A percentile compares a stretch with the other conserved stretches of the same genome.
Evolutionary conservation across 495 filamentous ascomycete genomes (phyloP).

Genomic region (Hyaloscypha bicolor): DNA sequence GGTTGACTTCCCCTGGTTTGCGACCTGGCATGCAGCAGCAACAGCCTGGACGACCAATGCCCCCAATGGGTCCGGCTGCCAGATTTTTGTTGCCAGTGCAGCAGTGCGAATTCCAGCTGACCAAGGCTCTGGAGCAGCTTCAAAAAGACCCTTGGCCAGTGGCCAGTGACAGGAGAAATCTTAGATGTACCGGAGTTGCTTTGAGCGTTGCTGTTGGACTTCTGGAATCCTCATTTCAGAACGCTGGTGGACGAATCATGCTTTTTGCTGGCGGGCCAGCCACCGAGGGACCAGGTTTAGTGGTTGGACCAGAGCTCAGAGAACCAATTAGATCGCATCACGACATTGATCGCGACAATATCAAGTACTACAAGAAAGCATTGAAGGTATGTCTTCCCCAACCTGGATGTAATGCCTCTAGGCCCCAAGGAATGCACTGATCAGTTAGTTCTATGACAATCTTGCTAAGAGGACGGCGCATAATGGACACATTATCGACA

Average conservation of each 20-base stretch:
- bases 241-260: constrained; percentile 95
- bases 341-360: constrained; percentile 97
- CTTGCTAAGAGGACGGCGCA: constrained; percentile 95
- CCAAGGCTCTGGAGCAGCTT: constrained; percentile 92
- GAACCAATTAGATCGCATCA: constrained; percentile 98
- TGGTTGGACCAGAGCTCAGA: constrained; percentile 94
- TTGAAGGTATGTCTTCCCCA: constrained; percentile 68
- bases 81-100: constrained; percentile 94
- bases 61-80: constrained; percentile 77
- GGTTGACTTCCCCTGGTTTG: constrained; percentile 66
- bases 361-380: constrained; percentile 99
- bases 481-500: constrained; percentile 96
- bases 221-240: constrained; percentile 92
- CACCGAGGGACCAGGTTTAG: constrained; percentile 95
- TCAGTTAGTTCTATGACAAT: constrained; percentile 83
- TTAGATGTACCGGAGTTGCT: constrained; percentile 95
- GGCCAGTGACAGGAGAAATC: constrained; percentile 85
- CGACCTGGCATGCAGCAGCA: constrained; percentile 80
- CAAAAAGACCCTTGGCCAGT: constrained; percentile 99
- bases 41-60: constrained; percentile 67
- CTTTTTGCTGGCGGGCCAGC: constrained; percentile 93
- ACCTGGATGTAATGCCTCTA: neutral
- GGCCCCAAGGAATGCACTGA: neutral
- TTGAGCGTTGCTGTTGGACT: constrained; percentile 93
- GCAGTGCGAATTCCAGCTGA: constrained; percentile 97